Conservation (phyloP, 2,329 filamentous ascomycete genomes). For the Trichophyton verrucosum region DNA sequence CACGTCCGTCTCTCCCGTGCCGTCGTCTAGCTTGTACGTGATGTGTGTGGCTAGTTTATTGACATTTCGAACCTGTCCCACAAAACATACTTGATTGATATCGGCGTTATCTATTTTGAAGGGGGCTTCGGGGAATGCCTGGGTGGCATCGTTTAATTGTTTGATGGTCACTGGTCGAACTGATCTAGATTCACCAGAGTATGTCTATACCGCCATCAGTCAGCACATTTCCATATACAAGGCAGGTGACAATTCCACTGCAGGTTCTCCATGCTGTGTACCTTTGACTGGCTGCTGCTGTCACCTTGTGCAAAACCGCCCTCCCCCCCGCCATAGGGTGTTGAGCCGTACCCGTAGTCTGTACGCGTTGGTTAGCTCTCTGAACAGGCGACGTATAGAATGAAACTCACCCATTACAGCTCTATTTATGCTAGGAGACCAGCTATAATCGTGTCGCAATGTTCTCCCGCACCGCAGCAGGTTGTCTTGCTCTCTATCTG, state of each 20-base stretch:
- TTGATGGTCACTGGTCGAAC: conserved; percentile 92
- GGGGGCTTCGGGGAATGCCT: conserved; percentile 59
- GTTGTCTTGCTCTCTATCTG: not conserved
- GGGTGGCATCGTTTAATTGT: conserved; percentile 73
- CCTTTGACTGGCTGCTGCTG: conserved; percentile 38
- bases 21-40: conserved; percentile 88
- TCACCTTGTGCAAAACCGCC: conserved; percentile 47
- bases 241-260: not conserved
- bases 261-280: conserved; percentile 21
- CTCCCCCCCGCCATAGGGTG: conserved; percentile 44
- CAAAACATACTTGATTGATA: conserved; percentile 65
- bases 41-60: conserved; percentile 79
- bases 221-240: not conserved
- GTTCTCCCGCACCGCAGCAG: not conserved
- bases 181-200: conserved; percentile 44
- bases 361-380: not conserved
- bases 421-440: not conserved
- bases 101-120: conserved; percentile 72
- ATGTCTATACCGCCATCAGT: conserved; percentile 42
- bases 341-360: conserved; percentile 34
- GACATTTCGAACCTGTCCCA: conserved; percentile 83
- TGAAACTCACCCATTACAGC: conserved; percentile 10
- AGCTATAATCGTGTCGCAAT: not conserved
- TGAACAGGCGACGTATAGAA: no score
- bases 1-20: conserved; percentile 79